phyloP scores from a whole-genome alignment of 805 yeast species.

The Ogataea minuta region DNA sequence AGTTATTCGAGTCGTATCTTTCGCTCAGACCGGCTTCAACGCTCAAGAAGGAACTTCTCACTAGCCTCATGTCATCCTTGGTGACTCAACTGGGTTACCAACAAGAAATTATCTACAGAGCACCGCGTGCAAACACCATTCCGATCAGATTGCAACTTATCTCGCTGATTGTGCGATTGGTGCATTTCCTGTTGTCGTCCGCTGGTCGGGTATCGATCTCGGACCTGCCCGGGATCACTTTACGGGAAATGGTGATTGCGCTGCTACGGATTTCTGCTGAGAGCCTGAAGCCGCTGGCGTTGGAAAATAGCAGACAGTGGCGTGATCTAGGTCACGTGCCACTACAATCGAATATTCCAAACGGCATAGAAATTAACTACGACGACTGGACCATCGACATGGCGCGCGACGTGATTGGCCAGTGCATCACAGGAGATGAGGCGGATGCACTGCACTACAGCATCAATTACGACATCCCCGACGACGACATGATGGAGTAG shows the following conservation, averaged over 20 bases:
- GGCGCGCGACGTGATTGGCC: slow-evolving; percentile 68
- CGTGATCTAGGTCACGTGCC: slow-evolving; percentile 21
- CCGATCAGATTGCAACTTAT: slow-evolving; percentile 40
- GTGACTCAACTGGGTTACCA: slow-evolving; percentile 46
- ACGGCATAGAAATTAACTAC: slow-evolving; percentile 63
- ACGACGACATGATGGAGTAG: slow-evolving; percentile 20
- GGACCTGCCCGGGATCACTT: slow-evolving; percentile 26
- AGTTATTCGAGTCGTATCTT: slow-evolving; percentile 47
- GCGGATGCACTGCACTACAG: slow-evolving; percentile 71
- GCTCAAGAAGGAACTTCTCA: slow-evolving; percentile 24
- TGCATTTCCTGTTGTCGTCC: slow-evolving; percentile 34
- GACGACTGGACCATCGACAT: slow-evolving; percentile 62
- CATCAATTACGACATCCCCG: slow-evolving; percentile 47
- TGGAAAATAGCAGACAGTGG: slow-evolving; percentile 25
- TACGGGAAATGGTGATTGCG: slow-evolving; percentile 32
- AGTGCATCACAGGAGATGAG: slow-evolving; percentile 70
- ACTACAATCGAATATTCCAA: slow-evolving; percentile 36
- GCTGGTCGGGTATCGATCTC: slow-evolving; percentile 30
- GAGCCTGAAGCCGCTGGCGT: slow-evolving; percentile 27
- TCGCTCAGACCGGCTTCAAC: slow-evolving; percentile 26
- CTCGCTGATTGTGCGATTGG: slow-evolving; percentile 38
- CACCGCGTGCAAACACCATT: slow-evolving; percentile 43
- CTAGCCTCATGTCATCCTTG: slow-evolving; percentile 39
- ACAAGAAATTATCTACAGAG: slow-evolving; percentile 43
- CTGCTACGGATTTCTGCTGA: slow-evolving; percentile 33